Evolutionary conservation across 2,329 filamentous ascomycete genomes (phyloP), one percentile per base, ranked within the genome.

Genomic region (Cladosporium sp.): DNA sequence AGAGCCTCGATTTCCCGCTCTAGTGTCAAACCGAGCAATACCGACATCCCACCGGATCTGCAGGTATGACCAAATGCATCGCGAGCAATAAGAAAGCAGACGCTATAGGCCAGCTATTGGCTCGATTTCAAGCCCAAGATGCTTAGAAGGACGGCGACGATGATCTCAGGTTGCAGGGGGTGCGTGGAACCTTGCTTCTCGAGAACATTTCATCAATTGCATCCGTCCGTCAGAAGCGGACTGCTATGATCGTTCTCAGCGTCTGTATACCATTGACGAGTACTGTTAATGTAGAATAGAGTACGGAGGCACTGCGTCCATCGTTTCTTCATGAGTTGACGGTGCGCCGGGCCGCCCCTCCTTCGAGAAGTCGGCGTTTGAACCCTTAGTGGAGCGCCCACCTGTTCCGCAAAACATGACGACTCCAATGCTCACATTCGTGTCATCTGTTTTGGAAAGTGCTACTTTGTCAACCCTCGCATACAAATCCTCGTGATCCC

Each of bases 391-490:
- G 47, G 47, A 22, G 28, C 36, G 17, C 36, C 17, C 45, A 35
- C 39, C 17, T 34, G 39, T 44, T 37, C 51, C 39, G 39, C 51
- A 54, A 7, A 54, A 54, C 51, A 54, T 54, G 51, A 54, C 51
- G 51, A 48, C 15, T 48, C 13, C 45, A 48, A 48, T 48, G 45
- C 45, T 48, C 45, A 48, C 17, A 15, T 9, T 35, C 19, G 4
- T 10, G 15, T 32, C 19, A 48, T 48, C 19, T 22, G 9, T 28
- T 5, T 25, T 24, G 17, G 20, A 17, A 22, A 24, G 20, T 45
- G 17, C 13, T n/a, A 25, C 22, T 24, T 10, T 22, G n/a, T 10
- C n/a, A n/a, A 39, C 42, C 42, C n/a, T 15, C 42, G 19, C 5
- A 42, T 42, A 6, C 28, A 34, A 34, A 34, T 34, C 28, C 28